Base-by-base conservation (phyloP, 164 flowering plant species). In the Annona cherimola region DNA sequence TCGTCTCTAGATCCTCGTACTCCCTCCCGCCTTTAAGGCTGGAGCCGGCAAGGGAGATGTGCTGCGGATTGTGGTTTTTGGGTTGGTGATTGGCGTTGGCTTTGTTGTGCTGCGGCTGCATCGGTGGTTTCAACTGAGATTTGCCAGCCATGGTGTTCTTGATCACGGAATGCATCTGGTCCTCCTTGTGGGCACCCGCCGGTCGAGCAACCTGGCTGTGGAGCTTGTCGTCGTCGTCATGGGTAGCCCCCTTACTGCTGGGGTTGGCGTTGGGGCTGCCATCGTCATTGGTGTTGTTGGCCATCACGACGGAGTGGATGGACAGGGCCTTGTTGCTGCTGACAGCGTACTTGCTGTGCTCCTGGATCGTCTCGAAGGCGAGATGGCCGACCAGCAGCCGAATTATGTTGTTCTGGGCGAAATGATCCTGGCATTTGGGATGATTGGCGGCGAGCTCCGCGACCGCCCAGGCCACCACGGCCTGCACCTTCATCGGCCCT, bases 301-400 rank as follows among this genome's bases (percentile, higher is more conserved):
- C 90, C 82, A 86, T 72, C 4, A 89, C 70, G 26, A 87, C 83
- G 2, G 90, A 82, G 78, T 89, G 93, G 42, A 89, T 84, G 78
- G 83, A 62, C 61, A 71, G 16, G 62, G 61, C 45, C 39, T 86
- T 85, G 59, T 82, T 83, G 69, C 76, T 82, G 3, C 83, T 78
- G 42, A 90, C 82, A 0, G 88, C 84, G 54, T 93, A 93, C 82
- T 86, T 91, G 69, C 96, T 93, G 61, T 93, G 98, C 70, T 91
- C 98, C 62, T 88, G 96, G 45, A 93, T 82, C 9, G 98, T 93
- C 78, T 91, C 98, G 70, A 90, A 91, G 0, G 94, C 96, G 0
- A 93, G 84, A 78, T 90, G 96, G 42, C 94, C 81, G 0, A 91
- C 98, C 2, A 93, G 90, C 61, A 93, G 75, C 35, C 93, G 79